Percentiles rank a stretch among this genome's conserved stretches.
Evolutionary conservation across 1,284 basidiomycete genomes (phyloP).

Genomic region (Pyrrhoderma noxium): DNA sequence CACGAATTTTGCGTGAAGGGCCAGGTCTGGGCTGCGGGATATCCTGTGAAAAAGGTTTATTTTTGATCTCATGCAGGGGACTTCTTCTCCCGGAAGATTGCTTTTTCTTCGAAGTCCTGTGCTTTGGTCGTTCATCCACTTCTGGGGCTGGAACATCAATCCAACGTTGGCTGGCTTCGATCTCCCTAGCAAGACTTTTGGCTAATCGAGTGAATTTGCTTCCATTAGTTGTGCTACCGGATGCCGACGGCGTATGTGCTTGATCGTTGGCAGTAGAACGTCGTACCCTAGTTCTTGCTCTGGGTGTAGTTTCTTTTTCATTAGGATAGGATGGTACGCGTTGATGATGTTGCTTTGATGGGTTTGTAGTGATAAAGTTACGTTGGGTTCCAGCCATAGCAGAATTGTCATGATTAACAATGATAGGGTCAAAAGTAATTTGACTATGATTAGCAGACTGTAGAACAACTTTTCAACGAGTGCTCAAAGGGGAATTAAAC

Average conservation of each 20-base stretch:
- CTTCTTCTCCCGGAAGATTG: background rate
- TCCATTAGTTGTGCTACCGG: slow-evolving; percentile 11
- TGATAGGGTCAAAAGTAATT: slow-evolving; percentile 15
- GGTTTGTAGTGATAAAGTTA: background rate
- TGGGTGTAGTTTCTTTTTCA: slow-evolving; percentile 25
- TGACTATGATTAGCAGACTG: slow-evolving; percentile 11
- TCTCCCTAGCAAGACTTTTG: slow-evolving; percentile 44
- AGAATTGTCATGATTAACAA: slow-evolving; percentile 5
- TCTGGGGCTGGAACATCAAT: slow-evolving; percentile 6
- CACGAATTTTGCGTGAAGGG: slow-evolving; percentile 1
- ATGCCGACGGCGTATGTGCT: slow-evolving; percentile 42
- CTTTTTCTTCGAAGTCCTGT: slow-evolving; percentile 5
- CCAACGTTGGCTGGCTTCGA: slow-evolving; percentile 36
- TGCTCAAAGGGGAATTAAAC: background rate
- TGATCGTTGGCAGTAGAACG: slow-evolving; percentile 46
- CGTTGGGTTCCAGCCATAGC: background rate
- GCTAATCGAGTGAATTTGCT: slow-evolving; percentile 53
- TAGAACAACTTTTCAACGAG: background rate
- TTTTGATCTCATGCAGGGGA: slow-evolving; percentile 15
- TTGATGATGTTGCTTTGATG: slow-evolving; percentile 1
- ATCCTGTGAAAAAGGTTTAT: slow-evolving; percentile 1
- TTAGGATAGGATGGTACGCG: slow-evolving; percentile 19
- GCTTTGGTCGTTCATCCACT: slow-evolving; percentile 9
- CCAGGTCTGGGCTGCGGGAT: background rate
- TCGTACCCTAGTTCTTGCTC: slow-evolving; percentile 24